Conservation (phyloP, 495 filamentous ascomycete species). For the Daldinia grandis region DNA sequence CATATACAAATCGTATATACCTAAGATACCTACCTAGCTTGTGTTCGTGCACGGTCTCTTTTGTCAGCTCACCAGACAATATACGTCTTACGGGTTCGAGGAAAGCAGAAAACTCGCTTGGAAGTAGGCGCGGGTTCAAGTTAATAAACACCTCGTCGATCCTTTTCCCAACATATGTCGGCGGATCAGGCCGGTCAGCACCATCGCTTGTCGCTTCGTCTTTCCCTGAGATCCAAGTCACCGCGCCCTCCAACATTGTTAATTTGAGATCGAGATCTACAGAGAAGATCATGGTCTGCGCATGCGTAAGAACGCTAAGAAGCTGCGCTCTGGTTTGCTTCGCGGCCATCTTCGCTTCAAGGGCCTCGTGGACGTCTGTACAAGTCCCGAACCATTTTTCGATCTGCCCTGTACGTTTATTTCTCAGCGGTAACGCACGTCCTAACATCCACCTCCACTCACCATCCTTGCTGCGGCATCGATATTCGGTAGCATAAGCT, state of each 20-base stretch:
- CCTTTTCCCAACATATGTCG: slow-evolving; percentile 61
- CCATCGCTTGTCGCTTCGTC: slow-evolving; percentile 40
- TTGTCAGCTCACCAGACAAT: slow-evolving; percentile 59
- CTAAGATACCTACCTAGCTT: slow-evolving; percentile 48
- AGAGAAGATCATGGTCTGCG: slow-evolving; percentile 73
- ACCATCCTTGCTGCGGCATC: slow-evolving; percentile 67
- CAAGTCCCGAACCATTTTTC: slow-evolving; percentile 78
- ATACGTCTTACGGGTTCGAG: slow-evolving; percentile 65
- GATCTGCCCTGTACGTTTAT: slow-evolving; percentile 67
- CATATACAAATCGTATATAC: neutral
- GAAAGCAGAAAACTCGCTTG: slow-evolving; percentile 55
- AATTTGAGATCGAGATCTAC: slow-evolving; percentile 64
- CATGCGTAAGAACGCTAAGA: slow-evolving; percentile 71
- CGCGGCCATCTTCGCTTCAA: slow-evolving; percentile 67
- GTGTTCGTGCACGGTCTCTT: slow-evolving; percentile 60
- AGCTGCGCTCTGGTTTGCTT: slow-evolving; percentile 68
- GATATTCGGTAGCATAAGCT: slow-evolving; percentile 71
- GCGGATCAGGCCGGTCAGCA: slow-evolving; percentile 22
- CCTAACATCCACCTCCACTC: slow-evolving; percentile 78
- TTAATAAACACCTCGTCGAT: slow-evolving; percentile 66
- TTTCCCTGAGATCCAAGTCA: slow-evolving; percentile 58
- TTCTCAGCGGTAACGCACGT: slow-evolving; percentile 67
- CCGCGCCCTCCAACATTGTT: slow-evolving; percentile 68
- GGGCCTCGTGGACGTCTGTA: slow-evolving; percentile 71
- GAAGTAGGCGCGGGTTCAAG: slow-evolving; percentile 43